Evolutionary conservation across 495 filamentous ascomycete genomes (phyloP).

Genomic region (Corynascus novoguineensis): DNA sequence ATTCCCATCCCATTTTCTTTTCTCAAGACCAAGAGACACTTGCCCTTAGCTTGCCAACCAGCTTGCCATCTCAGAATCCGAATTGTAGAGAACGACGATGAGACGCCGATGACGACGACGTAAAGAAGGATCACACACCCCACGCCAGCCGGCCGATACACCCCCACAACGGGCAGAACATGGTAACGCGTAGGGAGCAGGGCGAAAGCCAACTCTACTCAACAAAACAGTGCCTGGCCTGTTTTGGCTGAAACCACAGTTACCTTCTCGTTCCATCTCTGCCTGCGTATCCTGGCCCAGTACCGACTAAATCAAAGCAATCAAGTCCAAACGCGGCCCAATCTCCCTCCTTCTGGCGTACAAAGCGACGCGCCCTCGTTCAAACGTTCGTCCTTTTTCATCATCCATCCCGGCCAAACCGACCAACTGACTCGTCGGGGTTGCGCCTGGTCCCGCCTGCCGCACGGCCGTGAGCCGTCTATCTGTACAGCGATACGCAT

Average conservation of each 20-base stretch:
- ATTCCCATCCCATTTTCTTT: background rate
- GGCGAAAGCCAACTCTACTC: background rate
- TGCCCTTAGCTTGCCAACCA: background rate
- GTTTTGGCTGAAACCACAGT: no score
- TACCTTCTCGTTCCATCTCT: no score
- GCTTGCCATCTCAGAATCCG: background rate
- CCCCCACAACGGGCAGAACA: background rate
- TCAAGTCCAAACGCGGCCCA: background rate
- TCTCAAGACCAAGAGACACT: no score
- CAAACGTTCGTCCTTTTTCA: background rate
- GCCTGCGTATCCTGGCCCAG: no score
- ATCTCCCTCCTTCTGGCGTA: background rate
- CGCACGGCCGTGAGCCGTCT: constrained; percentile 5
- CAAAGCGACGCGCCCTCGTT: background rate
- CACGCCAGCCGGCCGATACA: background rate
- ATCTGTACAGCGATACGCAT: background rate
- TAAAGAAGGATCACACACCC: background rate
- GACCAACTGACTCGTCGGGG: background rate
- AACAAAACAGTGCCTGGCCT: no score
- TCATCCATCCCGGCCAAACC: background rate
- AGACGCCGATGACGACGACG: background rate
- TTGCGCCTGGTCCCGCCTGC: background rate
- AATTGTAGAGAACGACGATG: background rate
- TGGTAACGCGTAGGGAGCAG: background rate
- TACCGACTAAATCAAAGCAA: no score